Conservation (phyloP, 805 yeast genomes). For the Candida ulmi region DNA sequence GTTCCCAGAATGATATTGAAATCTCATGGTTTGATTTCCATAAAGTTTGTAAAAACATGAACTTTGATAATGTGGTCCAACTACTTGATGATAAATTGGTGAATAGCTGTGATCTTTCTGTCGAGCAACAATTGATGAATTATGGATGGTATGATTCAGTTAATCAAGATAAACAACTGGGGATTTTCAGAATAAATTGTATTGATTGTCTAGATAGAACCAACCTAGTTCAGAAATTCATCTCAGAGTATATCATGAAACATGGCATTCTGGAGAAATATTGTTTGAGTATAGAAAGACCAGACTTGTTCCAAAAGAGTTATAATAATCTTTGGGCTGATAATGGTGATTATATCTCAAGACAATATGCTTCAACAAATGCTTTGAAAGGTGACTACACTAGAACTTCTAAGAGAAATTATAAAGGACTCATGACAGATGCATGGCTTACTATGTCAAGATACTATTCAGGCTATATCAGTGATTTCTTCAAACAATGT, state of each 20-base stretch:
- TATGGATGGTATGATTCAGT: constrained; percentile 29
- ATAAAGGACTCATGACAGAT: constrained; percentile 37
- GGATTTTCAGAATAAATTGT: constrained; percentile 55
- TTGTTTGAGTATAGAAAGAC: constrained; percentile 2
- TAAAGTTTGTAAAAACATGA: constrained; percentile 39
- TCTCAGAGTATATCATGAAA: constrained; percentile 25
- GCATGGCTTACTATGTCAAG: constrained; percentile 37
- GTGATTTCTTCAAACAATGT: constrained; percentile 40
- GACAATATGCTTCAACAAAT: constrained; percentile 54
- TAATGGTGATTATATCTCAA: constrained; percentile 62
- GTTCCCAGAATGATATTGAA: constrained; percentile 28
- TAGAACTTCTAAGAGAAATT: constrained; percentile 35
- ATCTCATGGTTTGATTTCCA: constrained; percentile 64
- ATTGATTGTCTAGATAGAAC: constrained; percentile 63
- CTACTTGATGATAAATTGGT: constrained; percentile 23
- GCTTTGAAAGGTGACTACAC: constrained; percentile 48
- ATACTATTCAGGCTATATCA: constrained; percentile 37
- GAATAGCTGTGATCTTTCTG: constrained; percentile 8
- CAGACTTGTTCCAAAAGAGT: constrained; percentile 13
- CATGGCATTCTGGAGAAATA: constrained; percentile 21
- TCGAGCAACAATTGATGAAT: constrained; percentile 12
- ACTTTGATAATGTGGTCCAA: constrained; percentile 30
- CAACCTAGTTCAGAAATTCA: constrained; percentile 41
- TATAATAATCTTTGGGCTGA: constrained; percentile 54
- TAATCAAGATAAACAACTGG: constrained; percentile 34